Evolutionary conservation across 1,139 yeast genomes (phyloP), one percentile per base, ranked within the genome.

Genomic region (Blastobotrys petasosporus): DNA sequence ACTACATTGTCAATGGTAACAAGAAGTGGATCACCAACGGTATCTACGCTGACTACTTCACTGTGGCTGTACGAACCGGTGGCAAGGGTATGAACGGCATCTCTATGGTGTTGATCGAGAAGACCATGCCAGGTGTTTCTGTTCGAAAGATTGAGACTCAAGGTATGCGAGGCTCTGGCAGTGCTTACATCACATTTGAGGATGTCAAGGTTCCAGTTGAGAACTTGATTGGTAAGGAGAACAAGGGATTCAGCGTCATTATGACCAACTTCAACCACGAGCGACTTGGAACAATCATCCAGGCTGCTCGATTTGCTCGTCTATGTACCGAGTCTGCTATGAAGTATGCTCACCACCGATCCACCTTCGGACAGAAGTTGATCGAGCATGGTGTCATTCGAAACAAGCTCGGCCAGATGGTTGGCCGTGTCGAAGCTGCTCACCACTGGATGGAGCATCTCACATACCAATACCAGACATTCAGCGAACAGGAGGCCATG

Each of bases 1-100:
- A 60, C 56, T 69, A 60, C 55, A 65, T 70, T 49, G 74, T 69
- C 51, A 69, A 68, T 47, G 74, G 74, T 42, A 63, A 58, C 54
- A 69, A 69, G 63, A 69, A 69, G 59, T 69, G 74, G 73, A 69
- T 69, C 61, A 69, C 74, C 53, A 70, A 68, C 52, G 72, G 73
- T 45, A 53, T 68, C 43, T 69, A 63, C 62, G 63, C 73, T 32
- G 74, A 69, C 57, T 69, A 62, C 61, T 69, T 70, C 58, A 59
- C 68, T 32, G 72, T 68, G 7, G 74, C 74, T n/a, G 74, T 69
- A 39, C 69, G 74, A 47, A 69, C 74, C 29, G 74, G 74, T 37
- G 63, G 62, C 17, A 60, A 57, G 3, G 70, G 70, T 41, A 68
- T 66, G 71, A 56, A 54, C 41, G 74, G 74, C 36, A 60, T 69